Evolutionary conservation across 257 asterid species (phyloP).

Genomic region (Solanum paucissectum): DNA sequence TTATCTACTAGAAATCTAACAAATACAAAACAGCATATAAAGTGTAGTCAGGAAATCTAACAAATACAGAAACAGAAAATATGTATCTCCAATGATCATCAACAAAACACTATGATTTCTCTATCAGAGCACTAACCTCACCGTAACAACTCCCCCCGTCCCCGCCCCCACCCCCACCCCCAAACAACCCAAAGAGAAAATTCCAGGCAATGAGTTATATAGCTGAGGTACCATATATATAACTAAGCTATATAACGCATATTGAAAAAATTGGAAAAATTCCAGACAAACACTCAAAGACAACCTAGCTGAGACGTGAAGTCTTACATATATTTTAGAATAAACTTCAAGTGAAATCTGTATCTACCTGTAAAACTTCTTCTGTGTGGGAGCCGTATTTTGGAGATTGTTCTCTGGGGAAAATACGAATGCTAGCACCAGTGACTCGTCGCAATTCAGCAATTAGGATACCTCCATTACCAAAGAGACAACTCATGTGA

Average conservation of each 20-base stretch:
- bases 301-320: not conserved
- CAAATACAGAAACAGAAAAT: not conserved
- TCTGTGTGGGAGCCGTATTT: conserved; percentile 11
- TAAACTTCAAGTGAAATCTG: not conserved
- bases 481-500: conserved; percentile 6
- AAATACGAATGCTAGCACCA: conserved; percentile 11
- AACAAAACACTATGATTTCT: not conserved
- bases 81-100: not conserved
- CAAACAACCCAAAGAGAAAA: not conserved
- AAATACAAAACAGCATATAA: not conserved
- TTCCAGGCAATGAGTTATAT: not conserved
- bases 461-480: conserved; percentile 7
- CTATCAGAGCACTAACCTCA: not conserved
- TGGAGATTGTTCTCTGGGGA: conserved; percentile 16
- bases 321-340: not conserved
- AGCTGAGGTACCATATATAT: not conserved
- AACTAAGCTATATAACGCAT: not conserved
- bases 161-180: not conserved
- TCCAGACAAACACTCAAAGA: not conserved
- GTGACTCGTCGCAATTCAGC: conserved; percentile 11
- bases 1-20: not conserved
- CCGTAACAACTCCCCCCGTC: not conserved
- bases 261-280: not conserved
- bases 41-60: not conserved
- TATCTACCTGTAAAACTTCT: conserved; percentile 13